These are phyloP conservation scores for Durusdinium trenchii DNA, from an alignment of 73 alveolate genomes.

Conservation along the genomic window DNA sequence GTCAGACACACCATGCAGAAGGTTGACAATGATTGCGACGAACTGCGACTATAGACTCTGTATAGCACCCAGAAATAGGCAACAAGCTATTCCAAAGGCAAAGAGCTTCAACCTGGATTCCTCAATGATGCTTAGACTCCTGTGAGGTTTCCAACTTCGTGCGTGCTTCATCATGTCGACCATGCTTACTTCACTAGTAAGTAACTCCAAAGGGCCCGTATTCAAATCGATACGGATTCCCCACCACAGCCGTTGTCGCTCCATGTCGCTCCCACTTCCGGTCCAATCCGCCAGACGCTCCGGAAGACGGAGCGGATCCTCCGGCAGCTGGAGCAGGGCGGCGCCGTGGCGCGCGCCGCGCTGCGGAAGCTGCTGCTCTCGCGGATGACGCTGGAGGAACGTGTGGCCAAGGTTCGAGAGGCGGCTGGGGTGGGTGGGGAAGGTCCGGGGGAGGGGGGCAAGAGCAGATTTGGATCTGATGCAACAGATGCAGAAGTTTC, in stretches of 20 bases:
- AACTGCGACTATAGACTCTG: no score
- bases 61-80: no score
- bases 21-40: no score
- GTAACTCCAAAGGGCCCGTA: neutral
- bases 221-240: neutral
- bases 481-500: neutral
- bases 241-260: neutral
- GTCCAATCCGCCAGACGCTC: neutral
- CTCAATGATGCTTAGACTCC: neutral
- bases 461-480: neutral
- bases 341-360: slow-evolving; percentile 76
- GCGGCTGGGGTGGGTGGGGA: no score
- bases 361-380: slow-evolving; percentile 78
- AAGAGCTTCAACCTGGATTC: neutral
- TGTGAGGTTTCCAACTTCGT: neutral
- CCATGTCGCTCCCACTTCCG: neutral
- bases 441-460: neutral
- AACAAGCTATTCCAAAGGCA: no score
- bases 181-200: neutral
- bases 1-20: no score
- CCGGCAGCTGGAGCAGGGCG: slow-evolving; percentile 93
- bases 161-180: neutral
- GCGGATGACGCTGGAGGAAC: slow-evolving; percentile 85
- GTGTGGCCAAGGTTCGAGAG: slow-evolving; percentile 72
- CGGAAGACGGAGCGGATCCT: slow-evolving; percentile 78